Conservation (phyloP, 1,284 basidiomycete species). For the Cystobasidium pallidum region DNA sequence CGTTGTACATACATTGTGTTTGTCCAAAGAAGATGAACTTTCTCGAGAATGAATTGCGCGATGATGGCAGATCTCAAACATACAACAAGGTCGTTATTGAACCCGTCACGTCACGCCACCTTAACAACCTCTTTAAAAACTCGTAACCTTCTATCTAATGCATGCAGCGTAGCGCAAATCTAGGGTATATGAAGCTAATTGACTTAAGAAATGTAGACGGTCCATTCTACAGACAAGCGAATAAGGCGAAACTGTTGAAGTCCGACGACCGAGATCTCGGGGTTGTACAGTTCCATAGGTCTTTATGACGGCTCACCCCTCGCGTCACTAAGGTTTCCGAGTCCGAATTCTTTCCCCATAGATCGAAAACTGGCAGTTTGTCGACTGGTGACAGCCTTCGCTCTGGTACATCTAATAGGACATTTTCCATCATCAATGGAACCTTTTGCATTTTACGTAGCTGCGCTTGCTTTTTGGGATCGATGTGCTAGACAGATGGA, state of each 20-base stretch:
- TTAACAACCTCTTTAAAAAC: not conserved
- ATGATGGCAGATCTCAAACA: not conserved
- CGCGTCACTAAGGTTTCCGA: constrained; percentile 58
- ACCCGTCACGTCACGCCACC: not conserved
- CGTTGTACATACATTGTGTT: too few species aligned
- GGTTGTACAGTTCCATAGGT: constrained; percentile 33
- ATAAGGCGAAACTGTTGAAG: constrained; percentile 28
- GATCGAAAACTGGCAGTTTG: constrained; percentile 68
- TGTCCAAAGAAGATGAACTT: not conserved
- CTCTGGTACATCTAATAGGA: constrained; percentile 65
- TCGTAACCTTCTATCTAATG: constrained; percentile 1
- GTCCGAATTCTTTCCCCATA: constrained; percentile 65
- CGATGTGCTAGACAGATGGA: constrained; percentile 62
- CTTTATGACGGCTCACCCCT: constrained; percentile 53
- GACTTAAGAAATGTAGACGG: not conserved
- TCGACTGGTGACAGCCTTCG: constrained; percentile 62
- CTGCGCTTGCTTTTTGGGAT: constrained; percentile 52
- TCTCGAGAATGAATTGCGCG: not conserved
- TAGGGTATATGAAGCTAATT: not conserved
- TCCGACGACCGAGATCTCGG: constrained; percentile 18
- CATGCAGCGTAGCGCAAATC: constrained; percentile 5
- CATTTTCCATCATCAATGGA: constrained; percentile 64
- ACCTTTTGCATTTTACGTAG: constrained; percentile 66
- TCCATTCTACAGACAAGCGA: constrained; percentile 15
- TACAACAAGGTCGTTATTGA: not conserved